Evolutionary conservation across 1,284 basidiomycete species (phyloP).

Genomic region (Ganoderma leucocontextum): DNA sequence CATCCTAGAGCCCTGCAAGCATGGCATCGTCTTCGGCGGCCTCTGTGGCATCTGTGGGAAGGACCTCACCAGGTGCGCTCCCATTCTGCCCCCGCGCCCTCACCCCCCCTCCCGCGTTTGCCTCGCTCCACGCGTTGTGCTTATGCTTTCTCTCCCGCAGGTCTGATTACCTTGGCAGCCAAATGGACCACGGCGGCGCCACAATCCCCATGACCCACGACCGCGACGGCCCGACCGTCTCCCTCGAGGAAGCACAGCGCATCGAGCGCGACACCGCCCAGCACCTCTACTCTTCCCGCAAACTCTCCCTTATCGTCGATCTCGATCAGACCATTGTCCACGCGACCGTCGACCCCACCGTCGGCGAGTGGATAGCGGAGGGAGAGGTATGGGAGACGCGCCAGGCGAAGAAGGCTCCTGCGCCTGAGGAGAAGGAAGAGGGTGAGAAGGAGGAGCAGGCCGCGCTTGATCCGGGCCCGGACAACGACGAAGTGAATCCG

Average conservation of each 20-base stretch:
- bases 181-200: constrained; percentile 50
- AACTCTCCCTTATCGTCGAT: constrained; percentile 96
- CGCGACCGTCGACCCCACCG: constrained; percentile 97
- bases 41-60: constrained; percentile 94
- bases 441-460: constrained; percentile 24
- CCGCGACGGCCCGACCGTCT: constrained; percentile 80
- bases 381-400: constrained; percentile 77
- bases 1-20: constrained; percentile 89
- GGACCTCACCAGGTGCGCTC: constrained; percentile 86
- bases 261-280: constrained; percentile 86
- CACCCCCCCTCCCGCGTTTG: constrained; percentile 4
- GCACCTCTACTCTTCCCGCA: constrained; percentile 78
- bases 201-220: constrained; percentile 89
- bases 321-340: constrained; percentile 99
- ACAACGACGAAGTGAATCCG: constrained; percentile 77
- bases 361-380: constrained; percentile 95
- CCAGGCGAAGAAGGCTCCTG: constrained; percentile 51
- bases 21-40: constrained; percentile 92
- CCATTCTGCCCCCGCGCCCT: constrained; percentile 11
- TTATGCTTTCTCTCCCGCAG: constrained; percentile 48
- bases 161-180: constrained; percentile 79
- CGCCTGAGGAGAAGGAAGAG: constrained; percentile 29
- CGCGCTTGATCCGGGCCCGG: constrained; percentile 43
- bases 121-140: not conserved
- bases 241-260: constrained; percentile 86